These are phyloP conservation scores for Teratosphaeriaceae sp. DNA, from an alignment of 2,329 filamentous ascomycete genomes.

Conservation along the genomic window DNA sequence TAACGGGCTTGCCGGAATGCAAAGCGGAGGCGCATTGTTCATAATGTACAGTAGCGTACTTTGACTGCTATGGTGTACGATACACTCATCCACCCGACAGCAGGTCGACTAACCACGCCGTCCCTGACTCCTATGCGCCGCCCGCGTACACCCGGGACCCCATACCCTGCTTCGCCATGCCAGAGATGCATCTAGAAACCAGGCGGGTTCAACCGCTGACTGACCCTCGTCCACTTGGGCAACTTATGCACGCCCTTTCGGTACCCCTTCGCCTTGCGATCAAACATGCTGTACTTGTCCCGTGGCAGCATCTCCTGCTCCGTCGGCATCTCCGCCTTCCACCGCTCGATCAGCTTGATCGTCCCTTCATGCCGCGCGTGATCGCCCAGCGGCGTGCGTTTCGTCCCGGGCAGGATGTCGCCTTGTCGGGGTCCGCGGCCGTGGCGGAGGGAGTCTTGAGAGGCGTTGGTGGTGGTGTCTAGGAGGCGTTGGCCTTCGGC, in stretches of 20 bases:
- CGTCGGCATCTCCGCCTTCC: constrained; percentile 93
- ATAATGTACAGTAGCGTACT: too few species aligned
- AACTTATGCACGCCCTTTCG: constrained; percentile 87
- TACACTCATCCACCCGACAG: too few species aligned
- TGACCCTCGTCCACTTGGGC: constrained; percentile 85
- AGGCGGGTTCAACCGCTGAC: constrained; percentile 86
- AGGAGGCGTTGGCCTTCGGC: constrained; percentile 28
- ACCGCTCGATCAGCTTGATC: constrained; percentile 72
- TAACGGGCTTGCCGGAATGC: too few species aligned
- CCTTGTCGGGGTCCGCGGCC: constrained; percentile 27
- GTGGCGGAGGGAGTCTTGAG: constrained; percentile 19
- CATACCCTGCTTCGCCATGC: not conserved
- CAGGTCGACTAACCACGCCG: too few species aligned
- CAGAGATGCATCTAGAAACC: constrained; percentile 59
- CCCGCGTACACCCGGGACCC: too few species aligned
- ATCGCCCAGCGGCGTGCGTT: constrained; percentile 14
- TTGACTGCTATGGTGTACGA: too few species aligned
- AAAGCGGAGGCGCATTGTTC: too few species aligned
- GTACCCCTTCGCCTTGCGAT: constrained; percentile 91
- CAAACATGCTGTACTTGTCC: constrained; percentile 98
- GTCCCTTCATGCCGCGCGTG: constrained; percentile 44
- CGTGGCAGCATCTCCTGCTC: constrained; percentile 92
- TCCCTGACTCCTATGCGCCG: too few species aligned
- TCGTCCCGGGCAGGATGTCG: constrained; percentile 16
- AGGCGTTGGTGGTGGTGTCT: constrained; percentile 8